Evolutionary conservation across 345 rosid species (phyloP).

Genomic region (Boechera divaricarpa): DNA sequence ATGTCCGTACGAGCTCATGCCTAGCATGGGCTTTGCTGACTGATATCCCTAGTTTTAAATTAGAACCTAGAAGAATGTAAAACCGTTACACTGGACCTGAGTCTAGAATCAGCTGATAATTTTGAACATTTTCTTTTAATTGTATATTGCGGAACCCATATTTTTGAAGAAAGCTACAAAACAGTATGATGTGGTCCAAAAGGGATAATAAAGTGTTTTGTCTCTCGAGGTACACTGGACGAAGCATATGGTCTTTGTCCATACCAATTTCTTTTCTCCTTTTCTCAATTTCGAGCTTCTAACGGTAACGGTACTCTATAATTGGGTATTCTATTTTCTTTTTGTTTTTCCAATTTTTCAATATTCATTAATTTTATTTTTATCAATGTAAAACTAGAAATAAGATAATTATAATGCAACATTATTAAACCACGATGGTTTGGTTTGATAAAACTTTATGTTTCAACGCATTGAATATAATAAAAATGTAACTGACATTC

Average conservation of each 20-base stretch:
- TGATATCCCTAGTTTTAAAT: not conserved
- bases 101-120: slow-evolving; percentile 5
- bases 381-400: not conserved
- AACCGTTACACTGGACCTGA: not conserved
- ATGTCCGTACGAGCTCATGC: slow-evolving; percentile 19
- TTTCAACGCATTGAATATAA: accelerated
- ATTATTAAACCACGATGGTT: too few species aligned
- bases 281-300: slow-evolving; percentile 41
- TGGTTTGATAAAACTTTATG: too few species aligned
- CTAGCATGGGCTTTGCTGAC: slow-evolving; percentile 24
- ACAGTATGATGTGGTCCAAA: slow-evolving; percentile 47
- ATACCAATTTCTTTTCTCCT: slow-evolving; percentile 25
- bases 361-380: not conserved
- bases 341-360: not conserved
- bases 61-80: slow-evolving; percentile 14
- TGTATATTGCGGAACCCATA: not conserved
- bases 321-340: not conserved
- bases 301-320: slow-evolving; percentile 37
- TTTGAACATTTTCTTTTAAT: not conserved
- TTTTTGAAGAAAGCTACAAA: slow-evolving; percentile 23
- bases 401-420: not conserved
- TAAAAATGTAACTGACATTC: accelerated
- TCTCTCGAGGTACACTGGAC: slow-evolving; percentile 40
- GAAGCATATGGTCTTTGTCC: slow-evolving; percentile 42
- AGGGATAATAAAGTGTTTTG: slow-evolving; percentile 37